phyloP scores from a whole-genome alignment of 2,329 filamentous ascomycete genomes.

The Penicillium sp. region DNA sequence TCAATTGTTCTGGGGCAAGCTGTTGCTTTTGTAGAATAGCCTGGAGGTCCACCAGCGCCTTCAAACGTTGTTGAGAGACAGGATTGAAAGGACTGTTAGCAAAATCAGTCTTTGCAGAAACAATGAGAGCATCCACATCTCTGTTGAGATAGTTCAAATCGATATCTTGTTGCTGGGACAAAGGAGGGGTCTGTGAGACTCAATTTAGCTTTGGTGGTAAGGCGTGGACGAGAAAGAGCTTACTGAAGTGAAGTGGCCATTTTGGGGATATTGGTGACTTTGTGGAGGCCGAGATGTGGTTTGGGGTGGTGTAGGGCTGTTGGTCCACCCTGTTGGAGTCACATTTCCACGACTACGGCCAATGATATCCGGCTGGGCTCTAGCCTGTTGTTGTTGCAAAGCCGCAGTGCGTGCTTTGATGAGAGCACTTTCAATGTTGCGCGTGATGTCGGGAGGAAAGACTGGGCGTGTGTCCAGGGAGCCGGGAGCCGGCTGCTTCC shows the following conservation, averaged over 20 bases:
- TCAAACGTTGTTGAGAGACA: constrained; percentile 73
- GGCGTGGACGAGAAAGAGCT: neutral
- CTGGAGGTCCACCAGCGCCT: constrained; percentile 83
- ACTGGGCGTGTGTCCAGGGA: constrained; percentile 91
- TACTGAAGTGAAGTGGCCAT: constrained; percentile 28
- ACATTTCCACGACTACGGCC: constrained; percentile 52
- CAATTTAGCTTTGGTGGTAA: constrained; percentile 12
- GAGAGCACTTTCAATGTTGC: constrained; percentile 89
- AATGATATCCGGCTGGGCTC: constrained; percentile 57
- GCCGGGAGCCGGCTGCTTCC: constrained; percentile 94
- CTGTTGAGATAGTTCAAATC: constrained; percentile 72
- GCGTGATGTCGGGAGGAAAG: constrained; percentile 81
- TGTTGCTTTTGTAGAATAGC: constrained; percentile 73
- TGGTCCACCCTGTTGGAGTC: constrained; percentile 62
- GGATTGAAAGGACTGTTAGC: constrained; percentile 73
- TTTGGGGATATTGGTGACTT: constrained; percentile 36
- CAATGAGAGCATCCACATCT: constrained; percentile 78
- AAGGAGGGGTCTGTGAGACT: constrained; percentile 31
- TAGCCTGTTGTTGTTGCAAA: constrained; percentile 49
- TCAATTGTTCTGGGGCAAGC: constrained; percentile 76
- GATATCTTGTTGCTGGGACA: constrained; percentile 39
- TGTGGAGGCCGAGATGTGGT: constrained; percentile 36
- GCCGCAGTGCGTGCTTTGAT: constrained; percentile 72
- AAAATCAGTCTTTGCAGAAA: constrained; percentile 69
- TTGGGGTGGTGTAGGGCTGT: constrained; percentile 62